Evolutionary conservation across 257 asterid genomes (phyloP).

Genomic region (Oldenlandia corymbosa): DNA sequence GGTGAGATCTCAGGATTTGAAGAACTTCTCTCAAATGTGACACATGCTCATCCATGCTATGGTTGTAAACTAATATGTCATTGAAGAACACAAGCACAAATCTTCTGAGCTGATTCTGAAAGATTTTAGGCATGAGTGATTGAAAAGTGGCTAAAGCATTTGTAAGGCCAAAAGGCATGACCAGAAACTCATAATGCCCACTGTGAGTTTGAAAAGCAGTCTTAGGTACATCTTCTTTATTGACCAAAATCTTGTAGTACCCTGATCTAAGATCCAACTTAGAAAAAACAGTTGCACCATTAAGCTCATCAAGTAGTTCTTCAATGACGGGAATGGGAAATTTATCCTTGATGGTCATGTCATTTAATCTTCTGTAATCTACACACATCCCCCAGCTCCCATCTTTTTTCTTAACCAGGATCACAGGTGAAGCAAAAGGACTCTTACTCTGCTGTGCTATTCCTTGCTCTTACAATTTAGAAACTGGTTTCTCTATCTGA

Average conservation of each 20-base stretch:
- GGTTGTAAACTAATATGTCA: background rate
- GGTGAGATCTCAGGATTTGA: no score
- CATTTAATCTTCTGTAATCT: background rate
- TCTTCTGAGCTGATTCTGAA: background rate
- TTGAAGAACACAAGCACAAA: background rate
- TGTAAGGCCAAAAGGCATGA: background rate
- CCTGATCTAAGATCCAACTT: background rate
- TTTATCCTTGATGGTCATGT: background rate
- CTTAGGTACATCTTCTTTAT: background rate
- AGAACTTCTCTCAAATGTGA: background rate
- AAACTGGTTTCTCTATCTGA: background rate
- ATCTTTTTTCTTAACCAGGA: background rate
- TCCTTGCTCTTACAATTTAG: no score
- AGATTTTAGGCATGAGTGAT: background rate
- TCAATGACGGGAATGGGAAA: background rate
- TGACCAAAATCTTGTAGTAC: background rate
- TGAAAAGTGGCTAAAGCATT: background rate
- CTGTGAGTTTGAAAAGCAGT: background rate
- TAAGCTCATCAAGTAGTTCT: background rate
- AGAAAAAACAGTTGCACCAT: background rate
- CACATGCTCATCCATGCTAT: no score
- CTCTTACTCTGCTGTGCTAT: background rate
- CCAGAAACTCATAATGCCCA: background rate
- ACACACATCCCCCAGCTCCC: background rate
- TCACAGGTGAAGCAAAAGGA: background rate